phyloP scores from a whole-genome alignment of 2,329 filamentous ascomycete species.

The Clarireedia hainanense region DNA sequence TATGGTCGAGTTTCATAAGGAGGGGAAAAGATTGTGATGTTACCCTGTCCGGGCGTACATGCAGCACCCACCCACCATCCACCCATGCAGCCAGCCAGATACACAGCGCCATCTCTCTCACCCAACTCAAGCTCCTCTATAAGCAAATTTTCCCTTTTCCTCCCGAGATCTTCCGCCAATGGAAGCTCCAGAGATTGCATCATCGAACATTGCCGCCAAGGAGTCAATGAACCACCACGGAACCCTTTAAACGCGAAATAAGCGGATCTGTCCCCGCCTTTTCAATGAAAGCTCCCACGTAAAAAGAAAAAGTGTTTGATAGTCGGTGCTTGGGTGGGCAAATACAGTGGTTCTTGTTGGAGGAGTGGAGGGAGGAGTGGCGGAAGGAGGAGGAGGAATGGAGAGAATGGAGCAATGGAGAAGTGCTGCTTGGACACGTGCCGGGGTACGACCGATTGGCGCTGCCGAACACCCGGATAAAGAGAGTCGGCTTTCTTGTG shows the following conservation, averaged over 20 bases:
- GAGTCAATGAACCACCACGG: background rate
- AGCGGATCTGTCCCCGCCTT: background rate
- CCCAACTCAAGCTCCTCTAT: background rate
- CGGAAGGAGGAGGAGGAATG: background rate
- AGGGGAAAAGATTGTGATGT: too few species aligned
- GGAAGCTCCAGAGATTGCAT: background rate
- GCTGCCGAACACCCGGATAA: too few species aligned
- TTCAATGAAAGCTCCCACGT: background rate
- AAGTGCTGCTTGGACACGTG: background rate
- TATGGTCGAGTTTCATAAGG: background rate
- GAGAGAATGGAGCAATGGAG: background rate
- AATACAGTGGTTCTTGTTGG: too few species aligned
- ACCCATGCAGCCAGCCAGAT: too few species aligned
- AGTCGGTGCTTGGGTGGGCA: too few species aligned
- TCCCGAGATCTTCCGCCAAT: conserved; percentile 1
- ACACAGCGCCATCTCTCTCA: too few species aligned
- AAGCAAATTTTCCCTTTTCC: background rate
- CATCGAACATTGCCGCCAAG: background rate
- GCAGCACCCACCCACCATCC: too few species aligned
- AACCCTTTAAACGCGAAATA: background rate
- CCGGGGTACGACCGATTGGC: background rate
- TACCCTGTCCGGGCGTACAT: too few species aligned
- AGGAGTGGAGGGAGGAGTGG: too few species aligned
- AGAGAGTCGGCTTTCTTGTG: too few species aligned
- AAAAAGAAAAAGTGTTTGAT: too few species aligned